A percentile compares a stretch with the other conserved stretches of the same genome.
Evolutionary conservation across 352 stramenopile genomes (phyloP).

Genomic region (Pythium myriotylum): DNA sequence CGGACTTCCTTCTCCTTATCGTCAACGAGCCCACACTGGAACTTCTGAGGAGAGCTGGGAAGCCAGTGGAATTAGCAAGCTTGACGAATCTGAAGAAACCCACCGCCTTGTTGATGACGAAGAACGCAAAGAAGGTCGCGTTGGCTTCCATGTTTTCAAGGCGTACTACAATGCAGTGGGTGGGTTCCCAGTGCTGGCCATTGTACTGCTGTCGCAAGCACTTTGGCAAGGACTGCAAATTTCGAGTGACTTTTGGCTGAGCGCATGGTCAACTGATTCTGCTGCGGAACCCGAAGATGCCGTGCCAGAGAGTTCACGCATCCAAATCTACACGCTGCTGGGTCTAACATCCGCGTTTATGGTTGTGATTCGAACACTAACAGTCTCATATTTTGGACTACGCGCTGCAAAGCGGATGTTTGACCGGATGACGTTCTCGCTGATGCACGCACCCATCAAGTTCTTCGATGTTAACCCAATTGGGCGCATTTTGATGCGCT

Average conservation of each 20-base stretch:
- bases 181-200: conserved; percentile 33
- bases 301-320: not conserved
- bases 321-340: not conserved
- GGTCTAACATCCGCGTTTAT: conserved; percentile 3
- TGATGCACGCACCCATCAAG: conserved; percentile 81
- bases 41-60: no score
- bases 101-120: conserved; percentile 26
- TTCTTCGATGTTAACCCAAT: conserved; percentile 93
- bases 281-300: no score
- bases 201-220: conserved; percentile 58
- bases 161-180: conserved; percentile 46
- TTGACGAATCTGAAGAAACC: not conserved
- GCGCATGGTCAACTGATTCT: conserved; percentile 67
- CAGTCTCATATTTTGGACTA: conserved; percentile 9
- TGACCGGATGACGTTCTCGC: conserved; percentile 77
- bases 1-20: not conserved
- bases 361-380: conserved; percentile 15
- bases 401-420: conserved; percentile 54
- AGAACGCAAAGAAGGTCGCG: conserved; percentile 28
- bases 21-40: no score
- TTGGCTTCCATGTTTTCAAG: conserved; percentile 28
- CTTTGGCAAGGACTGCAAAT: conserved; percentile 80
- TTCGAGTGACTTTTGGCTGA: conserved; percentile 91
- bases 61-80: no score
- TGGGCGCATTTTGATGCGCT: conserved; percentile 87